Evolutionary conservation across 2,329 filamentous ascomycete species (phyloP).

Genomic region (Aspergillus aculeatinus): DNA sequence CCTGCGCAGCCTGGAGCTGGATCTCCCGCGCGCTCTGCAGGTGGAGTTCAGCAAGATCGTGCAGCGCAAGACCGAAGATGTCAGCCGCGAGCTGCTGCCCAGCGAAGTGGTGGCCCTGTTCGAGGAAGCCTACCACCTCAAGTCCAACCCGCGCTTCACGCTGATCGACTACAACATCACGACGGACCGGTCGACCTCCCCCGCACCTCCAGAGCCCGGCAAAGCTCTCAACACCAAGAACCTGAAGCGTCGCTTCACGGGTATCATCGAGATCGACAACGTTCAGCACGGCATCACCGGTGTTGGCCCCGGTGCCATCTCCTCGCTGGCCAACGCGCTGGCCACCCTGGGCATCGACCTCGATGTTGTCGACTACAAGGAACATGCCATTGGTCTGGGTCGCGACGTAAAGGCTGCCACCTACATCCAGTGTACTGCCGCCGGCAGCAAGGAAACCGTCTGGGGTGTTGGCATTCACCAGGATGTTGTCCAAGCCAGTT

Average conservation of each 20-base stretch:
- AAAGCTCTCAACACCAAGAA: conserved; percentile 76
- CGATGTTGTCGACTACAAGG: conserved; percentile 93
- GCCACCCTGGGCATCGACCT: conserved; percentile 76
- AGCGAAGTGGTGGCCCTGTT: conserved; percentile 86
- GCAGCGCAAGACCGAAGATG: conserved; percentile 74
- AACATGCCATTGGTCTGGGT: conserved; percentile 83
- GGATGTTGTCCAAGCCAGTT: conserved; percentile 85
- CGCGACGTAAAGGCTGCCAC: conserved; percentile 88
- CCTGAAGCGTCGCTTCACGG: conserved; percentile 77
- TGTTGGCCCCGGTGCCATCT: conserved; percentile 86
- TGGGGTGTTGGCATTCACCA: conserved; percentile 66
- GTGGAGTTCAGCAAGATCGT: conserved; percentile 87
- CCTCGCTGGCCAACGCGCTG: conserved; percentile 79
- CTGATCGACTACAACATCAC: conserved; percentile 90
- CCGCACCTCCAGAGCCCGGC: conserved; percentile 65
- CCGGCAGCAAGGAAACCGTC: conserved; percentile 58
- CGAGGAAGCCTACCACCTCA: conserved; percentile 81
- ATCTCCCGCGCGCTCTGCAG: conserved; percentile 88
- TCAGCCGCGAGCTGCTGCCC: conserved; percentile 80
- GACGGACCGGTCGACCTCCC: conserved; percentile 75
- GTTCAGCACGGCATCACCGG: conserved; percentile 76
- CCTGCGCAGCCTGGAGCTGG: conserved; percentile 81
- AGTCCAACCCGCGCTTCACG: conserved; percentile 77
- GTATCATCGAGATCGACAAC: conserved; percentile 79
- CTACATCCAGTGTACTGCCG: conserved; percentile 83